Evolutionary conservation across 345 rosid species (phyloP), one percentile per base, ranked within the genome.

Genomic region (Melaleuca quinquenervia): DNA sequence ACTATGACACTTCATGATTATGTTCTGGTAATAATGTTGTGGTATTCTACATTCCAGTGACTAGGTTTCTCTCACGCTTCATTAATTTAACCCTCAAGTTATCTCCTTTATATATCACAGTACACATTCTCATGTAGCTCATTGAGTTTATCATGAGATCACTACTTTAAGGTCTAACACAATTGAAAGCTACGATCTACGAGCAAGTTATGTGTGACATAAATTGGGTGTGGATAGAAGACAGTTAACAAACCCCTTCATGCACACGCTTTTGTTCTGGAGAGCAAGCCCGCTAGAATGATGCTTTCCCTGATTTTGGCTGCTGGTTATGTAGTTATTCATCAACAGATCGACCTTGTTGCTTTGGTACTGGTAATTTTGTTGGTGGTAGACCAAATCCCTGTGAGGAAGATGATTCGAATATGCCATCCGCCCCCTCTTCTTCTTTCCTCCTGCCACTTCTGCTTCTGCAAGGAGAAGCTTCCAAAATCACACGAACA

Each of bases 401-500:
- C 56, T n/a, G 44, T 7, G 83, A 74, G 50, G 15, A 16, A 51
- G 82, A 48, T 22, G 50, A 21, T 54, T 44, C 2, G 24, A 16
- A 76, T n/a, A 70, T 5, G 70, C 7, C 45, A 15, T 13, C 8
- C 26, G 82, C 51, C 82, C 53, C 83, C 45, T 82, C 6, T 26
- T 83, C 26, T 89, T 82, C 75, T 74, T 87, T 88, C 86, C 90
- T 21, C 86, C 88, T 60, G 84, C 83, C 22, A 76, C 10, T 5
- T 88, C 86, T 49, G 89, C 90, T 90, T 90, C 91, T 93, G 90
- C 87, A 74, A 84, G 52, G 45, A 82, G 32, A 53, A 78, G 85
- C 15, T 45, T 41, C 41, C 6, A n/a, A 50, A 58, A 29, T 52
- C 29, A 26, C 11, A 11, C 11, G 49, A 12, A 10, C 41, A 32